Base-by-base conservation (phyloP, 2,329 filamentous ascomycete species). In the Verticillium tricorpus region DNA sequence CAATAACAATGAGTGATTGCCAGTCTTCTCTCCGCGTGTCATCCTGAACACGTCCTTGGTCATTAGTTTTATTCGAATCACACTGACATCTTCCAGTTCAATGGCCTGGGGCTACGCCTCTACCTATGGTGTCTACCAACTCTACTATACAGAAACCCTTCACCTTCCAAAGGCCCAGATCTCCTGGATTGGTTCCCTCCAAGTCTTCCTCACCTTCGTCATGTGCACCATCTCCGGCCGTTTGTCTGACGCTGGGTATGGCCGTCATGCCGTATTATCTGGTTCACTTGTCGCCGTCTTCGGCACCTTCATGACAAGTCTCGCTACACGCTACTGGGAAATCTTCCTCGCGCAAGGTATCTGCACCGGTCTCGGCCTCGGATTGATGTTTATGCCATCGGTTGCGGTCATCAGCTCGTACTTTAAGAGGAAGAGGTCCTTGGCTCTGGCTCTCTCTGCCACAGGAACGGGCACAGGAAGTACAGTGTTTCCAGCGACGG, bases 381-480 rank as follows among this genome's bases (percentile, higher is more conserved):
- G 85, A 11, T 77, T 82, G 60, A 73, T 86, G 45, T 88, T 85
- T 70, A 80, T 86, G 63, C 83, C 86, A 1, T 79, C 82, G 31
- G 78, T 89, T 31, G 82, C 85, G n/a, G 80, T 89, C 52, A 74
- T 89, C 14, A 82, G 85, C 15, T 83, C 85, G 32, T 89, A 89
- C 69, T 90, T 90, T 69, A 77, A 77, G 56, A 78, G 77, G 57
- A 82, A 78, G 65, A 78, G 84, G 61, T 80, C 81, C 0, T 73
- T 90, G 31, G 86, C 85, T 6, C 81, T 89, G 56, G 85, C 86
- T 1, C 68, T 89, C 6, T 82, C 85, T 2, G 85, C 86, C 1
- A 82, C 80, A 5, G 87, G 88, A 2, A 85, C 82, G 34, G 83
- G 82, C 3, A 75, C 85, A 7, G 84, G 84, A 2, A 82, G 84